phyloP scores from a whole-genome alignment of 306 rosid genomes.

The Casuarina cunninghamiana region DNA sequence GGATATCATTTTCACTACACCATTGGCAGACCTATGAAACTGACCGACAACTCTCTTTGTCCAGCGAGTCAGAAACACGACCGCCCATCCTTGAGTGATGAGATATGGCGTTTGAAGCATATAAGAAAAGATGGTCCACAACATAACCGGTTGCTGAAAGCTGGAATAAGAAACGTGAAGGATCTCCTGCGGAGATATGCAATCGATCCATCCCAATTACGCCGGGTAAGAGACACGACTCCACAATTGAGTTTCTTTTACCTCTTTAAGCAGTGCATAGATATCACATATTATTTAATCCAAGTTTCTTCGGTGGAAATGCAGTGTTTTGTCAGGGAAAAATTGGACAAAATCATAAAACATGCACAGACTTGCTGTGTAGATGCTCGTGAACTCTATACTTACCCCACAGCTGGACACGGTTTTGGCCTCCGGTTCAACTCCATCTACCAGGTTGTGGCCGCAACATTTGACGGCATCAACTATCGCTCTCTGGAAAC shows the following conservation, averaged over 20 bases:
- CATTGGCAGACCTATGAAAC: constrained; percentile 11
- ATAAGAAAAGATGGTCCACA: constrained; percentile 46
- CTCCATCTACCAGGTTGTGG: constrained; percentile 48
- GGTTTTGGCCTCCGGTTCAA: constrained; percentile 37
- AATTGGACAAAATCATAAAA: constrained; percentile 41
- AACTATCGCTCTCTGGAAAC: constrained; percentile 25
- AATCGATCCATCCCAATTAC: constrained; percentile 31
- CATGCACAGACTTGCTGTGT: constrained; percentile 52
- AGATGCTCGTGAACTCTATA: constrained; percentile 35
- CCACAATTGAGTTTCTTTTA: background rate
- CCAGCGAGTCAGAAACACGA: constrained; percentile 56
- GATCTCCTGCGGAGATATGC: constrained; percentile 40
- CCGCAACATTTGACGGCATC: constrained; percentile 34
- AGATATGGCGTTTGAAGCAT: constrained; percentile 62
- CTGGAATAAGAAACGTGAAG: constrained; percentile 38
- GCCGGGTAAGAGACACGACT: constrained; percentile 33
- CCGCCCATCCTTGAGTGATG: constrained; percentile 57
- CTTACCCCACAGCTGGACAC: constrained; percentile 22
- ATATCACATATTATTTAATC: background rate
- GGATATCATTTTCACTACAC: constrained; percentile 10
- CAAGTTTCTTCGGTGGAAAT: constrained; percentile 20
- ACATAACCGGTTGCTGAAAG: constrained; percentile 27
- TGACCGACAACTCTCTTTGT: constrained; percentile 24
- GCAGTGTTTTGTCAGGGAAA: constrained; percentile 45
- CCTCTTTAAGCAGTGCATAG: constrained; percentile 1